A percentile compares a stretch with the other conserved stretches of the same genome.
Evolutionary conservation across 352 stramenopile genomes (phyloP).

Genomic region (Globisporangium heterothallicum): DNA sequence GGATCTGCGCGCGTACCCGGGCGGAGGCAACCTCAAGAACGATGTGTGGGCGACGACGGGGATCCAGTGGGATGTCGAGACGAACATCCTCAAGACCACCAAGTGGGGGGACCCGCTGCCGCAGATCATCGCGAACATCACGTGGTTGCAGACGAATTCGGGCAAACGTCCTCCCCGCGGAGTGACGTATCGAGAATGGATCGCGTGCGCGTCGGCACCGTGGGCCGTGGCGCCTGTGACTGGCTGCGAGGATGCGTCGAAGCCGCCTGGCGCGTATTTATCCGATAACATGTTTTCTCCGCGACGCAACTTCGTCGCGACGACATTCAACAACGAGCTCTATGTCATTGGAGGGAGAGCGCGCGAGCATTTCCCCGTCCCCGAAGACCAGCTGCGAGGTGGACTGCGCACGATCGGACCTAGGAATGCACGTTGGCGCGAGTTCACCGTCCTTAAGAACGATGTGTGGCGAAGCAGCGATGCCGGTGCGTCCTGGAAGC

Average conservation of each 20-base stretch:
- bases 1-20: slow-evolving; percentile 68
- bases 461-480: slow-evolving; percentile 76
- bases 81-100: slow-evolving; percentile 58
- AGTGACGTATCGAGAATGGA: slow-evolving; percentile 62
- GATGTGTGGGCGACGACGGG: slow-evolving; percentile 74
- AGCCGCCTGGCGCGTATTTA: slow-evolving; percentile 55
- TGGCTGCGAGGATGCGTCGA: slow-evolving; percentile 53
- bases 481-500: slow-evolving; percentile 59
- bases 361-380: slow-evolving; percentile 52
- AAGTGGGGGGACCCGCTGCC: slow-evolving; percentile 67
- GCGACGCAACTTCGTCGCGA: slow-evolving; percentile 55
- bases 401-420: slow-evolving; percentile 26
- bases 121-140: slow-evolving; percentile 61
- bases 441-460: slow-evolving; percentile 72
- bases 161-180: slow-evolving; percentile 54
- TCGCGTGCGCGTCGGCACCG: slow-evolving; percentile 43
- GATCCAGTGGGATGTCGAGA: slow-evolving; percentile 40
- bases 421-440: slow-evolving; percentile 43
- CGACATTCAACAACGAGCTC: slow-evolving; percentile 55
- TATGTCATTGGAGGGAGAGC: slow-evolving; percentile 58
- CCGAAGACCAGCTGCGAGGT: slow-evolving; percentile 41
- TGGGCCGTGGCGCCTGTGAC: slow-evolving; percentile 44
- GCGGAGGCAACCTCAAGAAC: slow-evolving; percentile 54
- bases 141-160: slow-evolving; percentile 69
- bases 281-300: slow-evolving; percentile 79